Percentiles rank a stretch among this genome's conserved stretches.
Conservation (phyloP, 2,329 filamentous ascomycete genomes). For the Fusarium sp. region DNA sequence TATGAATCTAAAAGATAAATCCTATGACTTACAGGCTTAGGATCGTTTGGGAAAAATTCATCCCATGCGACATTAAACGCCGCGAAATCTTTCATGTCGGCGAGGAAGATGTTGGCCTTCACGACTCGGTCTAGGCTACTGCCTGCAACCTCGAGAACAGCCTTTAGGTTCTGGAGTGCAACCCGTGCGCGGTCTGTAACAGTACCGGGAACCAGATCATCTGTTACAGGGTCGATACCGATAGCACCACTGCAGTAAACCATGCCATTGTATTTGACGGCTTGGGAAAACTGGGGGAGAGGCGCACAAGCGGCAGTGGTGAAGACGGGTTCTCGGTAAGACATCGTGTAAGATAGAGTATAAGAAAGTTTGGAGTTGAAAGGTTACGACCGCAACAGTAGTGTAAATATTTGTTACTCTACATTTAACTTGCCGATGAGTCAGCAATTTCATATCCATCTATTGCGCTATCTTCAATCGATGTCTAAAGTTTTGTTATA, state of each 20-base stretch:
- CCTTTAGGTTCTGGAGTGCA: background rate
- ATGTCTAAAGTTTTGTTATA: too few relatives aligned
- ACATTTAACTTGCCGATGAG: too few relatives aligned
- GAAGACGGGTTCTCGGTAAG: background rate
- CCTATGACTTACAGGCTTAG: background rate
- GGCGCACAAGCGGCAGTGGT: background rate
- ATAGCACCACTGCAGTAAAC: slow-evolving; percentile 7
- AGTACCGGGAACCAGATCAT: background rate
- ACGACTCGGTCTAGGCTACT: slow-evolving; percentile 3
- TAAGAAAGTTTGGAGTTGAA: background rate
- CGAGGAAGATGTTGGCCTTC: slow-evolving; percentile 15
- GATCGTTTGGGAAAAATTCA: background rate
- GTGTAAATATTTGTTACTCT: too few relatives aligned
- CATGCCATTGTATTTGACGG: background rate
- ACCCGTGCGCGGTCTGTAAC: background rate
- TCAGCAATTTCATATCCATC: too few relatives aligned
- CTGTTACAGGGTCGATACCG: background rate
- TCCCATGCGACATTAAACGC: slow-evolving; percentile 14
- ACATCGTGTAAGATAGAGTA: background rate
- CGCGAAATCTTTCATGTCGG: slow-evolving; percentile 6
- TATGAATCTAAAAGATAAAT: background rate
- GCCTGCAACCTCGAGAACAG: slow-evolving; percentile 3
- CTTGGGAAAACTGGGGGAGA: slow-evolving; percentile 3
- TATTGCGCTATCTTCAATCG: too few relatives aligned
- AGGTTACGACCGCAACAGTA: background rate